Percentiles rank a stretch among this genome's conserved stretches.
These are phyloP conservation scores for Colletotrichum trifolii DNA, from an alignment of 2,329 filamentous ascomycete genomes.

Conservation along the genomic window DNA sequence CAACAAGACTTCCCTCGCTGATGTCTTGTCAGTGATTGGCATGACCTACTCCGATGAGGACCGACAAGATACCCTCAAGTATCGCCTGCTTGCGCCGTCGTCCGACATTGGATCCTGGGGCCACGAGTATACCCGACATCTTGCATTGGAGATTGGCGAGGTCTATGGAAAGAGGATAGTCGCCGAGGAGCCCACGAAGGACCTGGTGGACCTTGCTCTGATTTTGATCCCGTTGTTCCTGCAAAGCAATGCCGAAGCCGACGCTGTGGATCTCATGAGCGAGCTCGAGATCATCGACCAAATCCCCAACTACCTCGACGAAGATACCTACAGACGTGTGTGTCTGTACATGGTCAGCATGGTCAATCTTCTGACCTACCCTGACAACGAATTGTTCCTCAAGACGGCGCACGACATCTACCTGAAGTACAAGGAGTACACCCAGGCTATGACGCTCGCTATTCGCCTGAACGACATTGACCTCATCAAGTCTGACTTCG, in stretches of 20 bases:
- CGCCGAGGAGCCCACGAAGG: conserved; percentile 84
- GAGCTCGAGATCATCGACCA: conserved; percentile 97
- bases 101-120: conserved; percentile 97
- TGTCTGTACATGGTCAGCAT: conserved; percentile 99
- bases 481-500: conserved; percentile 84
- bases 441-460: conserved; percentile 92
- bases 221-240: conserved; percentile 93
- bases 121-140: conserved; percentile 96
- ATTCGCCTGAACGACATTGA: conserved; percentile 91
- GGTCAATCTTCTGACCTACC: conserved; percentile 96
- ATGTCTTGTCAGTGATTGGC: conserved; percentile 95
- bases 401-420: conserved; percentile 94
- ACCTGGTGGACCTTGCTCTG: conserved; percentile 86
- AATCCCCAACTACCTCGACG: conserved; percentile 88
- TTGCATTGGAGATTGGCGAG: conserved; percentile 94
- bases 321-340: conserved; percentile 91
- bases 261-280: conserved; percentile 96
- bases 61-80: conserved; percentile 95
- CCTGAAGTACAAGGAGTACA: conserved; percentile 89
- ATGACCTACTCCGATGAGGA: conserved; percentile 99
- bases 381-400: conserved; percentile 96
- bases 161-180: conserved; percentile 90
- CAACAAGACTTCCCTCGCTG: conserved; percentile 90
- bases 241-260: conserved; percentile 96
- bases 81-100: conserved; percentile 87